Conservation (phyloP, 2,329 filamentous ascomycete species). For the Hymenoscyphus fraxineus region DNA sequence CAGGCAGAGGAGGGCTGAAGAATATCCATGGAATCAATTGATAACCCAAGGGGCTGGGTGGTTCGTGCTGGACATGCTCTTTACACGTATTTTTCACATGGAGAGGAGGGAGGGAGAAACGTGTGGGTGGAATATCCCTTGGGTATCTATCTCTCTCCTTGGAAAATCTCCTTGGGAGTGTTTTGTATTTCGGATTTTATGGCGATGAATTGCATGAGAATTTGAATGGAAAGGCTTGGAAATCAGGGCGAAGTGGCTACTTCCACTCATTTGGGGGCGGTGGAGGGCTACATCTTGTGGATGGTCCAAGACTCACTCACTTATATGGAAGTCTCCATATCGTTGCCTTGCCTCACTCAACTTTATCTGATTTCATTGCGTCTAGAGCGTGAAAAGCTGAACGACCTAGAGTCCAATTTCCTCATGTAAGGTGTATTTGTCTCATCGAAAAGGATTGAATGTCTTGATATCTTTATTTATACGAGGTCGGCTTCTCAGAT, state of each 20-base stretch:
- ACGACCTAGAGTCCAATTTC: not conserved
- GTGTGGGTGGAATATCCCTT: not conserved
- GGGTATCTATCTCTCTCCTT: too few relatives aligned
- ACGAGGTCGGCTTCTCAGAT: not conserved
- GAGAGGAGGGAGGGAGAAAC: not conserved
- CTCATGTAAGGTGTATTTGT: not conserved
- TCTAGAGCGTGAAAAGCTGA: not conserved
- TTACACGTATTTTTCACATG: not conserved
- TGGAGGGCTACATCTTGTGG: not conserved
- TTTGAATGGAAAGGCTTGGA: too few relatives aligned
- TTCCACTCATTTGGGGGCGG: too few relatives aligned
- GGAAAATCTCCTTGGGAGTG: not conserved
- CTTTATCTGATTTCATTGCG: not conserved
- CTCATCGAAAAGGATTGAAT: not conserved
- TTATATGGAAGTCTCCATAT: not conserved
- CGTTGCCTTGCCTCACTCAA: not conserved
- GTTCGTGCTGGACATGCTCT: not conserved
- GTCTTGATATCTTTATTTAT: not conserved
- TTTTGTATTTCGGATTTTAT: not conserved
- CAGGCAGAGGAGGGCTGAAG: not conserved
- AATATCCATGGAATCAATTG: not conserved
- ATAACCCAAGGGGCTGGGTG: not conserved
- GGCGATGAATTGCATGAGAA: too few relatives aligned
- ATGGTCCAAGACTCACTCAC: not conserved
- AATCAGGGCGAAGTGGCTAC: too few relatives aligned